phyloP scores from a whole-genome alignment of 257 asterid species.

The Galeopsis tetrahit region DNA sequence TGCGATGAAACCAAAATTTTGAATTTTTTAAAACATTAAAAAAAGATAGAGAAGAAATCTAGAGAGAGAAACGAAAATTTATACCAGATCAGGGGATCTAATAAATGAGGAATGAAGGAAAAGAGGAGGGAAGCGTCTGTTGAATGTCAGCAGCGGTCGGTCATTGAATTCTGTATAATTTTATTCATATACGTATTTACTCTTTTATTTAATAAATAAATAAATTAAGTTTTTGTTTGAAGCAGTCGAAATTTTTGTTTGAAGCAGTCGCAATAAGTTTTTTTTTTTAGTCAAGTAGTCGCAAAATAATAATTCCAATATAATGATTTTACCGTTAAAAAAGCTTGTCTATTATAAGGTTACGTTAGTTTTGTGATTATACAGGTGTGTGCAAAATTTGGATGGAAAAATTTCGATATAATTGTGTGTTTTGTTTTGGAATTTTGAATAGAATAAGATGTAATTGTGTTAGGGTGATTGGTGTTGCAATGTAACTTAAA shows the following conservation, averaged over 20 bases:
- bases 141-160: constrained; percentile 48
- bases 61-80: constrained; percentile 21
- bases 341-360: no score
- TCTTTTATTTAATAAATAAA: constrained; percentile 18
- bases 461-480: no score
- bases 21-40: constrained; percentile 26
- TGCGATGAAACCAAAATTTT: constrained; percentile 26
- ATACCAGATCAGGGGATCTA: constrained; percentile 70
- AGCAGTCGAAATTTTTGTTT: neutral
- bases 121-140: constrained; percentile 55
- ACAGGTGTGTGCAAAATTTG: no score
- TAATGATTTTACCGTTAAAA: no score
- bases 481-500: no score
- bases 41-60: neutral
- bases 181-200: neutral
- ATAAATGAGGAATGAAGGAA: constrained; percentile 47
- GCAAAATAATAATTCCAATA: neutral
- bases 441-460: no score
- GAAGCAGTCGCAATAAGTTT: constrained; percentile 14
- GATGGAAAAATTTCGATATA: no score
- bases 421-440: no score
- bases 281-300: neutral
- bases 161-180: constrained; percentile 37
- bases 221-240: neutral
- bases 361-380: no score